Conservation (phyloP, 192 early-diverging fungal genomes). For the Chytriomyces confervae region DNA sequence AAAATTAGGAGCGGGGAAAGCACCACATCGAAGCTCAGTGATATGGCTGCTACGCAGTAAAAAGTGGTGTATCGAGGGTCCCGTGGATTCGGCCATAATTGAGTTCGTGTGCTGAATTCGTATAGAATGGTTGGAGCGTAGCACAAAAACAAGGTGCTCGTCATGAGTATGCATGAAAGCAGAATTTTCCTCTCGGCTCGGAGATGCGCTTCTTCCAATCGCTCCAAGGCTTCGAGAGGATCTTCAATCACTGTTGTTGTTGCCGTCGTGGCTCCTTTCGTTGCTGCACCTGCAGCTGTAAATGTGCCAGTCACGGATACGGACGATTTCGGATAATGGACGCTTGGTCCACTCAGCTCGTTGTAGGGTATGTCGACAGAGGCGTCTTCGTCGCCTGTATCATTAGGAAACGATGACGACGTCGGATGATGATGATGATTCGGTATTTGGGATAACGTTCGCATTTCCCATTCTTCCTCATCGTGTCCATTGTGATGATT, state of each 20-base stretch:
- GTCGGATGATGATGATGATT: not conserved
- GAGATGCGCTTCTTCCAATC: not conserved
- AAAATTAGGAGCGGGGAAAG: not conserved
- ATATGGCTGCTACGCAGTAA: not conserved
- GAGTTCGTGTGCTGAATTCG: not conserved
- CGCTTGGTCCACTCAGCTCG: too few relatives aligned
- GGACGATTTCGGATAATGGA: too few relatives aligned
- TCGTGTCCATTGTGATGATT: not conserved
- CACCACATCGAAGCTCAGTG: not conserved
- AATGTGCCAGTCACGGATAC: too few relatives aligned
- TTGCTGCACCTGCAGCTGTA: not conserved
- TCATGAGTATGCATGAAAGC: not conserved
- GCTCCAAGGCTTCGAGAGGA: not conserved
- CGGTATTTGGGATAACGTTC: not conserved
- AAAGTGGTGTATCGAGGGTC: not conserved
- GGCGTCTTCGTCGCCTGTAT: not conserved
- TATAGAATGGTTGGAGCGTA: not conserved
- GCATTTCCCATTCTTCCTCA: constrained; percentile 1
- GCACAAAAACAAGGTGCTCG: not conserved
- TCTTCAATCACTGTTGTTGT: not conserved
- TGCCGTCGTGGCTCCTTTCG: not conserved
- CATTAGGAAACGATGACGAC: not conserved
- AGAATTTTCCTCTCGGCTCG: not conserved
- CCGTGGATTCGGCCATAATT: not conserved
- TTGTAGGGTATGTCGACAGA: not conserved